Evolutionary conservation across 805 yeast genomes (phyloP), one percentile per base, ranked within the genome.

Genomic region (Maudiozyma saulgeensis): DNA sequence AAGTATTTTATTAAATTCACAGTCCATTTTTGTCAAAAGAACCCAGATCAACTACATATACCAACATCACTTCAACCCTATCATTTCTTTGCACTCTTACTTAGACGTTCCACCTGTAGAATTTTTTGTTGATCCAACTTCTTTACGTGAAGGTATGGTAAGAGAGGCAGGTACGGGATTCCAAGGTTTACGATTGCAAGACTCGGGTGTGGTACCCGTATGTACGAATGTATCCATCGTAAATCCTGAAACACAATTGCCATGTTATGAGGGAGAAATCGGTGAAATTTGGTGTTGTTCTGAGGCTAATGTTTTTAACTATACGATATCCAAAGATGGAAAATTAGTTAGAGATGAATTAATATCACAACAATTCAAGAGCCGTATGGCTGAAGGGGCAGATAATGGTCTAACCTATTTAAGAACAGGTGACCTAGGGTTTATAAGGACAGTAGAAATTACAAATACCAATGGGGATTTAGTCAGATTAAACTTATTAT

Each of bases 251-350:
- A 91, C 97, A 0, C 67, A 77, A 43, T 70, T 73, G 48, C 70
- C 89, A 12, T 91, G 99, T 62, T 79, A 77, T 50, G 82, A 82
- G 46, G 97, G 98, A 7, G 99, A 93, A 65, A 81, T 80, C 64
- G 99, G 99, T 34, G 99, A 93, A 68, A 88, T 93, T 39, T 93
- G 98, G 98, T 95, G 91, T 2, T 79, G 86, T 54, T 85, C 96
- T 0, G 96, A 88, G 54, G 95, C 91, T 0, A 89, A 84, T 56
- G 83, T 81, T 28, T 64, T 73, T 12, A 78, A 79, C 6, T 82
- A 80, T 62, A 77, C 79, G 39, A 72, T 77, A 46, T 47, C 42
- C 21, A 47, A 48, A 7, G 59, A 57, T 1, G 44, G 50, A 3
- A 71, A 73, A 28, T 72, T 79, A 1, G 74, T 73, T 1, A 70